Evolutionary conservation across 2,329 filamentous ascomycete genomes (phyloP), one percentile per base, ranked within the genome.

Genomic region (Zymoseptoria ardabiliae): DNA sequence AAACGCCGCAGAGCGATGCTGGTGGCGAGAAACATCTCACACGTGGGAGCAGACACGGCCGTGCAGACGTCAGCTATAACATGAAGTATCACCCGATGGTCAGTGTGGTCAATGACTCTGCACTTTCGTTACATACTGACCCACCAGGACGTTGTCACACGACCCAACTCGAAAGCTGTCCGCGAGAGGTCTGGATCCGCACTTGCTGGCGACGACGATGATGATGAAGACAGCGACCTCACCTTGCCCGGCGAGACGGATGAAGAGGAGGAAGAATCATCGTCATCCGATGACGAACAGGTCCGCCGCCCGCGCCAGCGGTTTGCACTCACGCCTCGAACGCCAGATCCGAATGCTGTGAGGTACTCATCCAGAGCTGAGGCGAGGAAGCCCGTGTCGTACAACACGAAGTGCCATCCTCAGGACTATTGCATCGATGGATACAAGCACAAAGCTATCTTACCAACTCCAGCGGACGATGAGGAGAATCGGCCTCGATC

Each of bases 41-140:
- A 41, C 63, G 65, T 9, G 60, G 61, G 8, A 56, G 59, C 3
- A 62, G 63, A 22, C 30, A 59, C 55, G 61, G 61, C 21, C 63
- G 57, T 11, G 54, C 57, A 11, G 53, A 56, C 9, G 57, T 60
- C 10, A 61, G 56, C 22, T 66, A 65, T 30, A 58, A 61, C 45
- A 57, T 61, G 53, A 70, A 68, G 50, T 66, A 60, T 50, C 66
- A 70, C 58, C 66, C 67, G 0, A 69, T 70, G 66, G 35, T 45
- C 17, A 17, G 35, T n/a, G n/a, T n/a, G n/a, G n/a, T n/a, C n/a
- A n/a, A n/a, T n/a, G n/a, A n/a, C n/a, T n/a, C n/a, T n/a, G n/a
- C n/a, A n/a, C n/a, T n/a, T n/a, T n/a, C n/a, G n/a, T n/a, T n/a
- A n/a, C n/a, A n/a, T n/a, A n/a, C n/a, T n/a, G 35, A 41, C 35